Conservation (phyloP, 345 rosid species). For the Hevea brasiliensis region DNA sequence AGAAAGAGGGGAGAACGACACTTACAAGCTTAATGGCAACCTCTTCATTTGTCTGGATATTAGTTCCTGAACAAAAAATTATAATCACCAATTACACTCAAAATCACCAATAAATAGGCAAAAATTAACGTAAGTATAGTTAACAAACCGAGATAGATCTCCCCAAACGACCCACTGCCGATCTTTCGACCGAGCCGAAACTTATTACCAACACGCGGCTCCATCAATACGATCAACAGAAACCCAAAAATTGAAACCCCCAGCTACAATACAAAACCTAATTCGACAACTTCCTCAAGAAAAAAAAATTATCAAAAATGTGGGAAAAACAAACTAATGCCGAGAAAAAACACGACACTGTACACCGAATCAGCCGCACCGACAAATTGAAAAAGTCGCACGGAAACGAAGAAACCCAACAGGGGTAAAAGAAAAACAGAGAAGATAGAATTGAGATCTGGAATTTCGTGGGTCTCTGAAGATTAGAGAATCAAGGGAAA, state of each 20-base stretch:
- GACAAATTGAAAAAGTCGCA: conserved; percentile 24
- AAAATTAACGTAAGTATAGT: not conserved
- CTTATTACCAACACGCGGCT: conserved; percentile 88
- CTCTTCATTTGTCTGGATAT: conserved; percentile 87
- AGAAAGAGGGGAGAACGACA: not conserved
- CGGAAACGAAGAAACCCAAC: not conserved
- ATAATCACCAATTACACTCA: not conserved
- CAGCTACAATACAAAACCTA: conserved; percentile 8
- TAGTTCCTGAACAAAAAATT: conserved; percentile 53
- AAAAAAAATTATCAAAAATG: not conserved
- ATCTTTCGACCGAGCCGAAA: conserved; percentile 94
- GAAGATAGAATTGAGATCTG: conserved; percentile 18
- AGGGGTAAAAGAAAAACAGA: not conserved
- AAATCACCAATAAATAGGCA: not conserved
- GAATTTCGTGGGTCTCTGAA: conserved; percentile 6
- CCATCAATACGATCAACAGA: conserved; percentile 42
- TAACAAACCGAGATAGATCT: conserved; percentile 92
- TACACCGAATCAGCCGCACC: conserved; percentile 30
- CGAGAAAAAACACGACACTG: conserved; percentile 10
- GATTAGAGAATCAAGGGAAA: not conserved
- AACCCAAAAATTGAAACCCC: conserved; percentile 9
- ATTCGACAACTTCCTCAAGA: not conserved
- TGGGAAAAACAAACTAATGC: not conserved
- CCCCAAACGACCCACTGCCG: conserved; percentile 99
- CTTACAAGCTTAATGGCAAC: conserved; percentile 98